phyloP scores from a whole-genome alignment of 2,329 filamentous ascomycete genomes.

The Tolypocladium amazonense region DNA sequence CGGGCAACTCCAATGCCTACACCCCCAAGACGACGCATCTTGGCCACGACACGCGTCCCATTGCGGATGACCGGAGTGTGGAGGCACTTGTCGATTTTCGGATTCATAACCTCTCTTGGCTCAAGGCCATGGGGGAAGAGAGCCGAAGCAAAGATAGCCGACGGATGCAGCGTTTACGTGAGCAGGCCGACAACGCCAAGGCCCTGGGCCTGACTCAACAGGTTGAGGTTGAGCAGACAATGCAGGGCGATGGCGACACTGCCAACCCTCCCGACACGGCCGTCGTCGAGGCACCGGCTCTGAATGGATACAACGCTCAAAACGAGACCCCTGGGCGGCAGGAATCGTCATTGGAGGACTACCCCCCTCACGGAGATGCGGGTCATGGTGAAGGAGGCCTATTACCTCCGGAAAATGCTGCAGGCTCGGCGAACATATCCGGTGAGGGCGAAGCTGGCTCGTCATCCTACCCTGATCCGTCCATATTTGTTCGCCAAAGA shows the following conservation, averaged over 20 bases:
- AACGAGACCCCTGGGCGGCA: conserved; percentile 19
- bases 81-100: conserved; percentile 88
- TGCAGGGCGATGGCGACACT: conserved; percentile 7
- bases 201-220: conserved; percentile 32
- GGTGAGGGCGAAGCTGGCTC: conserved; percentile 18
- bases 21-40: conserved; percentile 78
- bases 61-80: conserved; percentile 84
- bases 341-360: conserved; percentile 2
- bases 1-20: conserved; percentile 61
- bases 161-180: conserved; percentile 44
- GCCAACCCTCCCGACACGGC: neutral
- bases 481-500: conserved; percentile 33
- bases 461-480: conserved; percentile 37
- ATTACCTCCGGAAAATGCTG: conserved; percentile 1
- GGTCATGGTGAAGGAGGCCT: conserved; percentile 5
- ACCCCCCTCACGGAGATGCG: conserved; percentile 1
- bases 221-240: conserved; percentile 13
- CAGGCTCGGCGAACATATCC: conserved; percentile 4
- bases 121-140: conserved; percentile 51
- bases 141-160: conserved; percentile 45
- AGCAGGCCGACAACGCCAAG: conserved; percentile 47
- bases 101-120: conserved; percentile 76
- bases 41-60: conserved; percentile 80
- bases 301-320: conserved; percentile 18
- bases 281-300: neutral